Base-by-base conservation (phyloP, 2,329 filamentous ascomycete genomes). In the Paecilomyces sp. region DNA sequence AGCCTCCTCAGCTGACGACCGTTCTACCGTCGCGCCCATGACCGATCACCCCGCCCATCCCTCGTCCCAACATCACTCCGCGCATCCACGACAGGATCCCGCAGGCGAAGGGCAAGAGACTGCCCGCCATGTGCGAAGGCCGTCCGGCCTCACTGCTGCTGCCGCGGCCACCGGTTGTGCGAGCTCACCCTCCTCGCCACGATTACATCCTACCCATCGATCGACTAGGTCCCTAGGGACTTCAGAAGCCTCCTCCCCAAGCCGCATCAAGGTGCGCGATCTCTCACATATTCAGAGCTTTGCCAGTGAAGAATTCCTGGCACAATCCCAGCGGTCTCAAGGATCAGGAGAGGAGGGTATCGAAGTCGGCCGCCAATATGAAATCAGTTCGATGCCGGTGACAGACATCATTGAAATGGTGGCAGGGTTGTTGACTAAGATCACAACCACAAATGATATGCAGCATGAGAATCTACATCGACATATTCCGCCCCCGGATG, bases 381-480 rank as follows among this genome's bases (percentile, higher is more conserved):
- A 97, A 75, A 97, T 99, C 68, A 97, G 92, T 77, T 90, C 86
- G 57, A 97, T 99, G 93, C 94, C 94, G 57, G 95, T 97, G 58
- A 87, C 89, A 65, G 93, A 99, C 71, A 91, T 99, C 66, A 99
- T 99, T 72, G 93, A 97, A 76, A 97, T 99, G 94, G 94, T 99
- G 3, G 94, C 94, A 3, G 94, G 92, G 6, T 83, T 99, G 25
- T 81, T 99, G 63, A 96, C 93, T 59, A 97, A 97, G 75, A 99
- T 99, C 68, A 97, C 94, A 5, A 91, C 91, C 3, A 97, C 93
- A 60, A 99, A 99, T 72, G 94, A 99, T 72, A 80, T 88, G 57
- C 92, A 97, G 73, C 93, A 97, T 75, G 91, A 97, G 72, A 90
- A 92, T 64, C 77, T 96, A 65, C 91, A 97, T 75, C 86, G 91